Conservation (phyloP, 208 protist species). For the Trypanosoma boissoni region DNA sequence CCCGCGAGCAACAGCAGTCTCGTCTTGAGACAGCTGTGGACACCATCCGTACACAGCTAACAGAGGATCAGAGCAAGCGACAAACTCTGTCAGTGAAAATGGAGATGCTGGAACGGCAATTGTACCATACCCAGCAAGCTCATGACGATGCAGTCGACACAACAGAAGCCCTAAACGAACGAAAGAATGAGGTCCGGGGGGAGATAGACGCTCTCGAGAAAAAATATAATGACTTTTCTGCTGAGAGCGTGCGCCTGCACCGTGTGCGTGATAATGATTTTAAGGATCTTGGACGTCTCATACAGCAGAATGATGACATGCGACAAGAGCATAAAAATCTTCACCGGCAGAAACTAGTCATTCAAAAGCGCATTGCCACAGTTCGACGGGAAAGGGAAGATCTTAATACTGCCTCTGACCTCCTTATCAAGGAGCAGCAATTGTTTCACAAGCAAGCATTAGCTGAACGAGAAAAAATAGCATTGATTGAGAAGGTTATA, state of each 20-base stretch:
- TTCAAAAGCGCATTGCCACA: conserved; percentile 67
- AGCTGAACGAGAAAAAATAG: conserved; percentile 57
- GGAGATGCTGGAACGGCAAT: conserved; percentile 86
- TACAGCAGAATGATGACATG: conserved; percentile 87
- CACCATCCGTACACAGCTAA: conserved; percentile 53
- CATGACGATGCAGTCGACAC: conserved; percentile 91
- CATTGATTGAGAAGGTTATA: conserved; percentile 75
- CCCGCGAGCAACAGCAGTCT: conserved; percentile 29
- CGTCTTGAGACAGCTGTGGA: conserved; percentile 31
- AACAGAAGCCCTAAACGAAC: conserved; percentile 83
- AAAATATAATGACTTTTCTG: conserved; percentile 55
- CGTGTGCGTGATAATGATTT: conserved; percentile 78
- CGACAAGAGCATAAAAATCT: conserved; percentile 70
- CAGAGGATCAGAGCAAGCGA: conserved; percentile 48
- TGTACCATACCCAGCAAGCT: conserved; percentile 84
- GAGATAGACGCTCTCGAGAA: conserved; percentile 75
- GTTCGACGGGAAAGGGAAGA: conserved; percentile 50
- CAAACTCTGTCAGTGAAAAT: conserved; percentile 80
- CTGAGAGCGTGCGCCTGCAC: conserved; percentile 52
- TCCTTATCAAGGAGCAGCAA: conserved; percentile 66
- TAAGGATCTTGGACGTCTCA: conserved; percentile 65
- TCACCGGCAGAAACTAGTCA: conserved; percentile 61
- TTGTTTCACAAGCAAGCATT: conserved; percentile 62
- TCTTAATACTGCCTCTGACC: conserved; percentile 59
- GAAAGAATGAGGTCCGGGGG: conserved; percentile 63